Conservation (phyloP, 2,329 filamentous ascomycete genomes). For the Monosporascus sp. region DNA sequence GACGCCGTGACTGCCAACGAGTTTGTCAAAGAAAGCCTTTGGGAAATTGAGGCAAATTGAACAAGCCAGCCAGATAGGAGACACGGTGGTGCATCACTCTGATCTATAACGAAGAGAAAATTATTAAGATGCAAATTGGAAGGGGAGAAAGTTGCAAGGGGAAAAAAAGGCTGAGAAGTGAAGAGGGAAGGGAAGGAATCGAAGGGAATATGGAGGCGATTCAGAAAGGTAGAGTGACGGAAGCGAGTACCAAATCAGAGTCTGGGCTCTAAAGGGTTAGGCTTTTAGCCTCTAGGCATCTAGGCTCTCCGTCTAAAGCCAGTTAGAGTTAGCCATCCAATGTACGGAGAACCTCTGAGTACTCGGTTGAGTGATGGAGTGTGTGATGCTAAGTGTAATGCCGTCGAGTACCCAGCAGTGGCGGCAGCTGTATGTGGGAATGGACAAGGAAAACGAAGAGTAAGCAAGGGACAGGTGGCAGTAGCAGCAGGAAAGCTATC, state of each 20-base stretch:
- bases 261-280: neutral
- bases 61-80: slow-evolving; percentile 16
- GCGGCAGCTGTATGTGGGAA: no score
- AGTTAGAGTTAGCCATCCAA: no score
- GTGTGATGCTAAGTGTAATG: no score
- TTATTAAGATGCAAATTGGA: slow-evolving; percentile 22
- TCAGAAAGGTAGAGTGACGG: slow-evolving; percentile 1
- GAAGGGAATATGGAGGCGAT: slow-evolving; percentile 21
- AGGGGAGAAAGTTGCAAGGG: slow-evolving; percentile 17
- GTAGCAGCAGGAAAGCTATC: no score
- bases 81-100: slow-evolving; percentile 25
- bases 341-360: no score
- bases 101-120: slow-evolving; percentile 13
- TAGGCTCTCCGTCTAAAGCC: neutral
- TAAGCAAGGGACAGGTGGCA: no score
- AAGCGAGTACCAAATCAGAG: neutral
- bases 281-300: neutral
- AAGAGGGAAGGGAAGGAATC: slow-evolving; percentile 29
- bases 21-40: neutral
- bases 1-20: neutral
- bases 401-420: no score
- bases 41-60: slow-evolving; percentile 4
- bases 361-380: no score
- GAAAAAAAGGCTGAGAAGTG: slow-evolving; percentile 32
- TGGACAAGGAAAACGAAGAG: no score